A percentile compares a stretch with the other conserved stretches of the same genome.
phyloP scores from a whole-genome alignment of 805 yeast genomes.

The Wickerhamomyces xylosicus region DNA sequence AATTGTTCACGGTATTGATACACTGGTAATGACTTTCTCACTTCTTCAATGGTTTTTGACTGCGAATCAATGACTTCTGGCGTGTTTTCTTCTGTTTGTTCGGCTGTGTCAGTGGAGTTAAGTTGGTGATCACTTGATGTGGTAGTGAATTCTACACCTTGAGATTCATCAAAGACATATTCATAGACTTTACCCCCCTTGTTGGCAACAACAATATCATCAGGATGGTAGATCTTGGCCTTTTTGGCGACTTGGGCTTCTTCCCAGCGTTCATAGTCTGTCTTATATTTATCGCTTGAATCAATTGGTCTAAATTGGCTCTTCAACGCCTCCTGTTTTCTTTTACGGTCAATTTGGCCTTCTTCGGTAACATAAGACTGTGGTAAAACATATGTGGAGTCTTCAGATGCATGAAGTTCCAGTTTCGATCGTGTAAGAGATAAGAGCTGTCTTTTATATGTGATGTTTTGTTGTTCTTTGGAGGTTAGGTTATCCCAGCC shows the following conservation, averaged over 20 bases:
- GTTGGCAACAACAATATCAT: slow-evolving; percentile 30
- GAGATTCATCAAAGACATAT: slow-evolving; percentile 67
- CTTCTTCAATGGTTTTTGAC: slow-evolving; percentile 22
- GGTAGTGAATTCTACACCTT: slow-evolving; percentile 41
- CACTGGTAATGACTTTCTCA: slow-evolving; percentile 67
- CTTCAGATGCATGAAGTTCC: slow-evolving; percentile 22
- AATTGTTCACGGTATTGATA: slow-evolving; percentile 51
- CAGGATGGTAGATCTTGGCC: slow-evolving; percentile 22
- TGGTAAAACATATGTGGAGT: slow-evolving; percentile 36
- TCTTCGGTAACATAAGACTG: slow-evolving; percentile 42
- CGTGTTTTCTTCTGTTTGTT: slow-evolving; percentile 12
- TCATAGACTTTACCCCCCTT: slow-evolving; percentile 40
- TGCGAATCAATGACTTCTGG: slow-evolving; percentile 26
- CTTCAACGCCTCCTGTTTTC: slow-evolving; percentile 42
- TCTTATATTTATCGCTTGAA: slow-evolving; percentile 23
- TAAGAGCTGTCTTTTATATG: slow-evolving; percentile 39
- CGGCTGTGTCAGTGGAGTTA: neutral
- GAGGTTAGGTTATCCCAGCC: slow-evolving; percentile 45
- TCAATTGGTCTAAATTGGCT: slow-evolving; percentile 30
- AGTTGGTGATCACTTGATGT: slow-evolving; percentile 19
- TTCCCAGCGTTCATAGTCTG: slow-evolving; percentile 17
- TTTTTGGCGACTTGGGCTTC: slow-evolving; percentile 13
- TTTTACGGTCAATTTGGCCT: slow-evolving; percentile 42
- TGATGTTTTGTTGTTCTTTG: slow-evolving; percentile 41
- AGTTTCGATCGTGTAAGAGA: slow-evolving; percentile 30